Evolutionary conservation across 2,329 filamentous ascomycete species (phyloP).

Genomic region (Cytospora piceicola): DNA sequence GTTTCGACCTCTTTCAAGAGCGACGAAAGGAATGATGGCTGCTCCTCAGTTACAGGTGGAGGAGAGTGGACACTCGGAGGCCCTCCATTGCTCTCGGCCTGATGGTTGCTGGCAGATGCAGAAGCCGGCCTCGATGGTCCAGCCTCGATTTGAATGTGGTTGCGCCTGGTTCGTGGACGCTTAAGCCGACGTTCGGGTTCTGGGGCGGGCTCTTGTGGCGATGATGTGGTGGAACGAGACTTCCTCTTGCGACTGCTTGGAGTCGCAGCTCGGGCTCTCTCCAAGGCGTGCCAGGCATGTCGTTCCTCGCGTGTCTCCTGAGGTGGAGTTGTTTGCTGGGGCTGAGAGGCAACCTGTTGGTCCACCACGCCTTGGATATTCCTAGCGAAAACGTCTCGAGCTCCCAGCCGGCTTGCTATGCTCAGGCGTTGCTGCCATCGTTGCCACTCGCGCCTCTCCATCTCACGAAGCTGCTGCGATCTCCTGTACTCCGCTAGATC

Average conservation of each 20-base stretch:
- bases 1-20: conserved; percentile 86
- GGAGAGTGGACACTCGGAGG: conserved; percentile 35
- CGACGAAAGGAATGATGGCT: conserved; percentile 83
- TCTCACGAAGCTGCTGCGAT: conserved; percentile 57
- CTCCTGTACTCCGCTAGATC: conserved; percentile 56
- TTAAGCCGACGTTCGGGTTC: conserved; percentile 85
- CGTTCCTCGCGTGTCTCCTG: conserved; percentile 77
- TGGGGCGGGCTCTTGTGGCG: conserved; percentile 68
- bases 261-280: conserved; percentile 67
- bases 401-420: conserved; percentile 80
- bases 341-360: conserved; percentile 51
- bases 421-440: conserved; percentile 84
- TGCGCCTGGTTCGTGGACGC: conserved; percentile 77
- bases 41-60: conserved; percentile 47
- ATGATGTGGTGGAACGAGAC: conserved; percentile 68
- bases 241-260: conserved; percentile 73
- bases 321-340: conserved; percentile 51
- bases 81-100: conserved; percentile 28
- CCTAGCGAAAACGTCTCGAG: conserved; percentile 71
- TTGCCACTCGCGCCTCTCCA: conserved; percentile 60
- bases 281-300: conserved; percentile 87
- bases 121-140: conserved; percentile 42
- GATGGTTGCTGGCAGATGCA: conserved; percentile 29
- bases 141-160: conserved; percentile 54
- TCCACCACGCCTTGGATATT: conserved; percentile 62